Percentiles rank a stretch among this genome's conserved stretches.
These are phyloP conservation scores for Aspergillus cavernicola DNA, from an alignment of 495 filamentous ascomycete genomes.

Conservation along the genomic window DNA sequence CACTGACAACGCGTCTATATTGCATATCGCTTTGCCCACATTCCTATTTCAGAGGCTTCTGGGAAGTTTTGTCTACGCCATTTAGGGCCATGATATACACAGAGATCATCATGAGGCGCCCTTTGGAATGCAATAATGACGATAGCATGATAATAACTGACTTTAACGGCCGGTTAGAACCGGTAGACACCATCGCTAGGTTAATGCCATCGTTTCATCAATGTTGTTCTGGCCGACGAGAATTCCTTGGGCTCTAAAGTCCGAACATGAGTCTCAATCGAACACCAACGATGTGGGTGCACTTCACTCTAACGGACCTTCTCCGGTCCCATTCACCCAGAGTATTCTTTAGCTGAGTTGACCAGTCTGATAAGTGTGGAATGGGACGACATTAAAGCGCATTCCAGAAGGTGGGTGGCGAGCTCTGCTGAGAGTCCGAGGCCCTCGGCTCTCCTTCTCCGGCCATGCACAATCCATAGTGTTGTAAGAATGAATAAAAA, in stretches of 20 bases:
- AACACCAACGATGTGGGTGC: background rate
- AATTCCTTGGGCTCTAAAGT: background rate
- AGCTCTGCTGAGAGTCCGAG: no score
- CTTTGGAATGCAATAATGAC: conserved; percentile 8
- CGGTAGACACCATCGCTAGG: background rate
- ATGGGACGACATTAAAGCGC: conserved; percentile 5
- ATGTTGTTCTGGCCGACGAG: background rate
- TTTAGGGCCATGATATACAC: background rate
- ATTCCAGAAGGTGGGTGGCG: conserved; percentile 5
- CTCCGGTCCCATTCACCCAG: background rate
- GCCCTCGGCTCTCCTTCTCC: background rate
- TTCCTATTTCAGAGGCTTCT: conserved; percentile 2
- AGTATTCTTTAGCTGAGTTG: background rate
- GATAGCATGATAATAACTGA: background rate
- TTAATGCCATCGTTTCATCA: background rate
- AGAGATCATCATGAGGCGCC: background rate
- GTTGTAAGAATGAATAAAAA: no score
- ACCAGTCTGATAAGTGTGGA: background rate
- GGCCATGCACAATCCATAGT: no score
- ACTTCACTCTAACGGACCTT: background rate
- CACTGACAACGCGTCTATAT: conserved; percentile 2
- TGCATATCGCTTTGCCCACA: conserved; percentile 4
- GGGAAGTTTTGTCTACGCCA: background rate
- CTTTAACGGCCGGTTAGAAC: background rate
- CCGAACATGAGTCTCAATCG: background rate